phyloP scores from a whole-genome alignment of 2,329 filamentous ascomycete genomes.

The Fusarium gaditjirri region DNA sequence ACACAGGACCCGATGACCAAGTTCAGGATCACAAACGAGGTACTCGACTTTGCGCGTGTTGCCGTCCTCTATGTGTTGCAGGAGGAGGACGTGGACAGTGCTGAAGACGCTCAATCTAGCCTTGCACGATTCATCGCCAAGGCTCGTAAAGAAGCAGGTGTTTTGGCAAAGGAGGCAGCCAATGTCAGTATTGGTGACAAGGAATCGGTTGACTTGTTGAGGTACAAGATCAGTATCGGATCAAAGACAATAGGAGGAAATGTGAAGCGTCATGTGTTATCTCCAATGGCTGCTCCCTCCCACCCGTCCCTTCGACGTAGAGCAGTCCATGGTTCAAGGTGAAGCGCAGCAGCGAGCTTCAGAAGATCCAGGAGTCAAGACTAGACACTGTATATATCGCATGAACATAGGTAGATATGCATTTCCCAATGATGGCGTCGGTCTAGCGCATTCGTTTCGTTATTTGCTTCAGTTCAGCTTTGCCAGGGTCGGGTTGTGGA shows the following conservation, averaged over 20 bases:
- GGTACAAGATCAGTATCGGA: constrained; percentile 56
- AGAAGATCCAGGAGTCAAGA: constrained; percentile 1
- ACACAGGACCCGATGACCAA: constrained; percentile 28
- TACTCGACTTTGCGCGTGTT: constrained; percentile 72
- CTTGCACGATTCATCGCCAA: constrained; percentile 66
- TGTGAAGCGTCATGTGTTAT: constrained; percentile 30
- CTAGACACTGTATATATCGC: constrained; percentile 40
- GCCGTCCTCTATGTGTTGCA: constrained; percentile 71
- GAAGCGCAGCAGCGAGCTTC: constrained; percentile 6
- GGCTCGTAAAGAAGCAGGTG: constrained; percentile 45
- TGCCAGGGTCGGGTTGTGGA: constrained; percentile 27
- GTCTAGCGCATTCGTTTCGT: constrained; percentile 31
- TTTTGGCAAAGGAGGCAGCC: constrained; percentile 52
- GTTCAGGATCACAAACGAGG: constrained; percentile 65
- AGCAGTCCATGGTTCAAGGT: constrained; percentile 10
- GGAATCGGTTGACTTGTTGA: constrained; percentile 63
- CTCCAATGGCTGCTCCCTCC: background rate
- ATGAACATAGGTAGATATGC: constrained; percentile 33
- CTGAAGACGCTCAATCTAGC: constrained; percentile 63
- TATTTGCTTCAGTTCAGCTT: constrained; percentile 14
- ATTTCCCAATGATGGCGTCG: constrained; percentile 27
- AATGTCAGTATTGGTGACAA: constrained; percentile 56
- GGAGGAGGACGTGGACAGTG: constrained; percentile 60
- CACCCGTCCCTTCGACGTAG: background rate
- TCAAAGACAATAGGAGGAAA: constrained; percentile 45